phyloP scores from a whole-genome alignment of 2,329 filamentous ascomycete species.

The Triangularia verruculosa region DNA sequence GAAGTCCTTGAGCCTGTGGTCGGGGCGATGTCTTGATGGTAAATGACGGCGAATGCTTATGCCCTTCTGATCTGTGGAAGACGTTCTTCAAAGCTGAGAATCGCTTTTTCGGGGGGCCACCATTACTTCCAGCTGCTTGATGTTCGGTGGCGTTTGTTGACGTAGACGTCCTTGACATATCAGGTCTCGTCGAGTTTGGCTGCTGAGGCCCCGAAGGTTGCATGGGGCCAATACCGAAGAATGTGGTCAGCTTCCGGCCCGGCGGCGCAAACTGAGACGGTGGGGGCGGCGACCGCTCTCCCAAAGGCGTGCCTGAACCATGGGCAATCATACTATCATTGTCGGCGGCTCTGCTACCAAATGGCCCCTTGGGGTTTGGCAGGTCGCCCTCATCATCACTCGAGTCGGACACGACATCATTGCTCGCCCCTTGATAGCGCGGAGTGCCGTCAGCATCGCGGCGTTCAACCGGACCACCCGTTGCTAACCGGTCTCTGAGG shows the following conservation, averaged over 20 bases:
- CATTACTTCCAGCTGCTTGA: conserved; percentile 15
- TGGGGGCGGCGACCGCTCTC: conserved; percentile 15
- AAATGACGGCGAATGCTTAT: conserved; percentile 22
- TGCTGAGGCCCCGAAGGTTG: conserved; percentile 14
- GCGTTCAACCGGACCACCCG: conserved; percentile 33
- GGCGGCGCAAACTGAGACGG: conserved; percentile 25
- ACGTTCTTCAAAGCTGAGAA: conserved; percentile 41
- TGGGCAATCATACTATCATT: conserved; percentile 31
- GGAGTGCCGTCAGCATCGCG: conserved; percentile 28
- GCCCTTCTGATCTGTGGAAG: conserved; percentile 29
- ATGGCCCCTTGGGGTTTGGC: conserved; percentile 40
- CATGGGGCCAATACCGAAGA: conserved; percentile 29
- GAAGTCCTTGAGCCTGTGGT: not conserved
- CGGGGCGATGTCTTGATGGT: conserved; percentile 14
- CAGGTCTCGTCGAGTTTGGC: conserved; percentile 14
- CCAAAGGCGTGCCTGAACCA: conserved; percentile 21
- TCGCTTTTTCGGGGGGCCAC: conserved; percentile 40
- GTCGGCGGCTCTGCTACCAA: conserved; percentile 32
- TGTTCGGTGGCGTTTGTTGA: conserved; percentile 28
- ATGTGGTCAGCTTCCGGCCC: conserved; percentile 30
- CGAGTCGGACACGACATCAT: conserved; percentile 43
- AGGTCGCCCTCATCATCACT: conserved; percentile 41
- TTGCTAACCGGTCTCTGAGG: conserved; percentile 44
- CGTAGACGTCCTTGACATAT: conserved; percentile 29
- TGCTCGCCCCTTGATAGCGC: conserved; percentile 27